Conservation (phyloP, 2,329 filamentous ascomycete species). For the Beauveria rudraprayagi region DNA sequence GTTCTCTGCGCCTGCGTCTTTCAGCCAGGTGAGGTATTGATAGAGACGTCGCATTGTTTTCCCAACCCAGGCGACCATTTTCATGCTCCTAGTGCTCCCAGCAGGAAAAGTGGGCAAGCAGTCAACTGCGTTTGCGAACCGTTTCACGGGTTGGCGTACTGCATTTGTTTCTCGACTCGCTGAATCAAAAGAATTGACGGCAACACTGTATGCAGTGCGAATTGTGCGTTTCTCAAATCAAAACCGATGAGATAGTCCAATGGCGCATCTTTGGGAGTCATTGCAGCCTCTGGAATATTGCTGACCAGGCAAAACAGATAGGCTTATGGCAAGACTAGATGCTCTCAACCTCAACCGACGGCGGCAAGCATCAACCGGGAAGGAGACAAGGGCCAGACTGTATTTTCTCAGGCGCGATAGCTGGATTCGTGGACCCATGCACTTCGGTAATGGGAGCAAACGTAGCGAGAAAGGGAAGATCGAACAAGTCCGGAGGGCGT, state of each 20-base stretch:
- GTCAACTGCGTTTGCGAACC: not conserved
- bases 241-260: constrained; percentile 8
- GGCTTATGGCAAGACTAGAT: constrained; percentile 15
- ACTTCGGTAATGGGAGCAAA: constrained; percentile 25
- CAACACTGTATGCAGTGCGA: constrained; percentile 3
- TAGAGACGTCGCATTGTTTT: not conserved
- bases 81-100: not conserved
- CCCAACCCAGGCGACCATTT: not conserved
- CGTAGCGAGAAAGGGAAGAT: constrained; percentile 39
- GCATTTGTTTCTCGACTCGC: constrained; percentile 6
- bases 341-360: constrained; percentile 21
- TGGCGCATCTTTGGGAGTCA: constrained; percentile 8
- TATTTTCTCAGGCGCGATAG: constrained; percentile 2
- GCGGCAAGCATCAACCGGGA: constrained; percentile 11
- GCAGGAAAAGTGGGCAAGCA: constrained; percentile 3
- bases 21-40: not conserved
- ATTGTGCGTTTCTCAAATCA: constrained; percentile 12
- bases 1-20: not conserved
- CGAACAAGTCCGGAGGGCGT: constrained; percentile 62
- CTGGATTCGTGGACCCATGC: constrained; percentile 2
- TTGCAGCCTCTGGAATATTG: constrained; percentile 20
- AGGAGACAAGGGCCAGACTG: constrained; percentile 12
- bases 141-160: not conserved
- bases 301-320: constrained; percentile 42
- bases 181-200: constrained; percentile 4